Evolutionary conservation across 108 stramenopile species (phyloP), one percentile per base, ranked within the genome.

Genomic region (Nitzschia sp.): DNA sequence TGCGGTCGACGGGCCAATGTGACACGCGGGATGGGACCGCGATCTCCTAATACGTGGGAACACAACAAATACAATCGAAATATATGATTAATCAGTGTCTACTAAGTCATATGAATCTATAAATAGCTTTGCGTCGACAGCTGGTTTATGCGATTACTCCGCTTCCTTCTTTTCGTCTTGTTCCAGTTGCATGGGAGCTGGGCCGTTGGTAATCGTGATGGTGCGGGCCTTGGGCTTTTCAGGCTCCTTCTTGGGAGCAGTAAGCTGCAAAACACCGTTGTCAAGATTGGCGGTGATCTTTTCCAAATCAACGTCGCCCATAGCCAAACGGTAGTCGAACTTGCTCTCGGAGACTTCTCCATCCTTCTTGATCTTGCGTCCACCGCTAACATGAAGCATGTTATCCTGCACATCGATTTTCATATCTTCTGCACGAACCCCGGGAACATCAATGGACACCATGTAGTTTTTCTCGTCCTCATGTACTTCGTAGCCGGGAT

Each of bases 221-320:
- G 56, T 58, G 31, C 56, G 56, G 27, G 56, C 26, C 30, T 58
- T 5, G 15, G 56, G 56, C 56, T 58, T 58, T 4, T 29, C 56
- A 5, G 56, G 29, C 24, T 13, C 74, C 67, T 66, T 67, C 34
- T 59, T 60, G 47, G 77, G 77, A 46, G 77, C 77, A 19, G 59
- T 60, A 3, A 79, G 13, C 4, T 46, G 54, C 67, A 79, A 64
- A 42, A 79, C 77, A 28, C 77, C 77, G 47, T 72, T 58, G 30
- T 54, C 71, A 5, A 79, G 55, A 46, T 70, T 36, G 1, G 77
- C 77, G 3, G 35, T 54, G 31, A 79, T 31, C 46, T 72, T 73
- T 24, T 68, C 72, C 45, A 72, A 31, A 42, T 79, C 66, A 18
- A 73, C 59, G n/a, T 58, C 28, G 23, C 56, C 56, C 56, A 62